phyloP scores from a whole-genome alignment of 2,329 filamentous ascomycete genomes.

The Trichoderma lentiforme region DNA sequence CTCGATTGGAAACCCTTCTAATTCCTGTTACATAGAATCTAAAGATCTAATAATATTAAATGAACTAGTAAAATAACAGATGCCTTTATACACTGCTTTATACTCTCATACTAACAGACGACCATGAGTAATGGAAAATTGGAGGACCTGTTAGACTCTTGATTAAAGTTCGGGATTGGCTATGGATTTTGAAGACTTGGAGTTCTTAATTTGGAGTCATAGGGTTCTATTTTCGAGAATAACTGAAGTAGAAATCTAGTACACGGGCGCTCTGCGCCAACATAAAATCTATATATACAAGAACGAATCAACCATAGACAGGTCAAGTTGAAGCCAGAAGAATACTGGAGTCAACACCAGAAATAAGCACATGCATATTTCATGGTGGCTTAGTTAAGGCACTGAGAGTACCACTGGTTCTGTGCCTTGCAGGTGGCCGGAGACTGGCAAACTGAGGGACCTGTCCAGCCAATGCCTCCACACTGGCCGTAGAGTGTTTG shows the following conservation, averaged over 20 bases:
- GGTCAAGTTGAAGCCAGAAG: background rate
- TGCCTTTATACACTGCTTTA: no score
- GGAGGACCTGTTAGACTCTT: background rate
- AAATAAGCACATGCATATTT: background rate
- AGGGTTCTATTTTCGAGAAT: background rate
- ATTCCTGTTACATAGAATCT: no score
- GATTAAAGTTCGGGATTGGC: fast-evolving
- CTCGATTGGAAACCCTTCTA: no score
- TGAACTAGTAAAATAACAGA: no score
- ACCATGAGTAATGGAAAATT: background rate
- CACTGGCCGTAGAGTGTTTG: constrained; percentile 34
- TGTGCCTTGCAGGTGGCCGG: constrained; percentile 35
- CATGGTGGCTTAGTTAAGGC: background rate
- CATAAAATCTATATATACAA: background rate
- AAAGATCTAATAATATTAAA: no score
- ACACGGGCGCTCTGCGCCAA: background rate
- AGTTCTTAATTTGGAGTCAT: background rate
- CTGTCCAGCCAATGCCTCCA: constrained; percentile 36
- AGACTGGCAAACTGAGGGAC: constrained; percentile 35
- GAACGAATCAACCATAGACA: background rate
- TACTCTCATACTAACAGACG: background rate
- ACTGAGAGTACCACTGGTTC: constrained; percentile 23
- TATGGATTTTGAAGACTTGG: background rate
- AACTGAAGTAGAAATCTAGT: background rate
- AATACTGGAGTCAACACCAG: background rate